Base-by-base conservation (phyloP, 192 early-diverging fungal species). In the Coemansia reversa region DNA sequence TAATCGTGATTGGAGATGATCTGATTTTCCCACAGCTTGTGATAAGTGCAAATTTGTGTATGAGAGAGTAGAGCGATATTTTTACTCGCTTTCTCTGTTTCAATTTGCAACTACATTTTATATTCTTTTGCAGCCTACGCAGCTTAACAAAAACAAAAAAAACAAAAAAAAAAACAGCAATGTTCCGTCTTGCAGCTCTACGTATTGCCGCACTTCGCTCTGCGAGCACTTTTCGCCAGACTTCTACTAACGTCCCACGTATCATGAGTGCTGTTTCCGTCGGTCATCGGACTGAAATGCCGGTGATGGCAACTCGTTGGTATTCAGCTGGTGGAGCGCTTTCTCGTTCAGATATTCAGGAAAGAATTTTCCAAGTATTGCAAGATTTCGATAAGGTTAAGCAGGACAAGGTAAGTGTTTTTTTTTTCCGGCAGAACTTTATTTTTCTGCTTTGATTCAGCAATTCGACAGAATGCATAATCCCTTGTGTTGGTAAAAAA, bases 361-460 rank as follows among this genome's bases (percentile, higher is more conserved):
- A 86, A 72, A 86, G 95, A 61, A 89, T 99, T 60, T 79, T 97
- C 65, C 87, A 91, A 51, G 86, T 99, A 28, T 75, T 99, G 59
- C 88, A 87, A 73, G 94, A 91, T 69, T 99, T 99, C 83, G 95
- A 96, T 76, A 99, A 99, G 86, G 92, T 99, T 71, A 91, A 94
- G 69, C 77, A 85, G 39, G 71, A 81, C 68, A 96, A 98, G 92
- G 95, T 98, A 88, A 76, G 66, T 33, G n/a, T 32, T 32, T 32
- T 20, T 16, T 12, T 27, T 60, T 60, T 7, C 16, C 18, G 20
- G 20, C 12, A 9, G 8, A 39, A 11, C 35, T 39, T 7, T 7
- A 32, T 32, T 32, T 7, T 7, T 7, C 30, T 32, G 30, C 30
- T 9, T 39, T 39, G 35, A 39, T 39, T 39, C 35, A 39, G 35